Percentiles rank a stretch among this genome's conserved stretches.
These are phyloP conservation scores for Lantana camara DNA, from an alignment of 257 asterid genomes.

Conservation along the genomic window DNA sequence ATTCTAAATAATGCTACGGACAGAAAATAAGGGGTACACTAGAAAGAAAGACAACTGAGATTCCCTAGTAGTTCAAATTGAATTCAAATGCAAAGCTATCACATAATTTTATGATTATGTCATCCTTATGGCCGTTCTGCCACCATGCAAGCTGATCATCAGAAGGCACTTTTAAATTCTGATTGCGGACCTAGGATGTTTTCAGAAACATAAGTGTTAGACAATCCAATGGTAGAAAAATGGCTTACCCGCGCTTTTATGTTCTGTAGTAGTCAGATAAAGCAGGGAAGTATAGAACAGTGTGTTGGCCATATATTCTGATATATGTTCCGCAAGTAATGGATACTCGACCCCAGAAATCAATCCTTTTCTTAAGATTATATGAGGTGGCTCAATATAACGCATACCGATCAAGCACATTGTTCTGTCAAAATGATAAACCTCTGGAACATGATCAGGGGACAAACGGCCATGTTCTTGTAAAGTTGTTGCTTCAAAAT, in stretches of 20 bases:
- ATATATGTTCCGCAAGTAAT: conserved; percentile 76
- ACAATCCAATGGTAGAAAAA: conserved; percentile 17
- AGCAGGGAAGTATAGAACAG: conserved; percentile 89
- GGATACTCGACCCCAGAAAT: conserved; percentile 90
- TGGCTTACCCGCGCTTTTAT: conserved; percentile 76
- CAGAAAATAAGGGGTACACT: not conserved
- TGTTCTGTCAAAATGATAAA: conserved; percentile 82
- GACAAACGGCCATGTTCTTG: conserved; percentile 74
- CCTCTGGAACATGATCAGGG: conserved; percentile 88
- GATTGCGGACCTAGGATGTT: not conserved
- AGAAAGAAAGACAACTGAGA: not conserved
- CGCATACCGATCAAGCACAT: conserved; percentile 97
- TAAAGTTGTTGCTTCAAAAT: conserved; percentile 69
- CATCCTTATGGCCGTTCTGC: not conserved
- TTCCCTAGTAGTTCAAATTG: not conserved
- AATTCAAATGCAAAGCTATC: conserved; percentile 11
- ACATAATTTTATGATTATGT: not conserved
- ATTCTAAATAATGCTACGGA: not conserved
- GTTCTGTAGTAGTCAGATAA: conserved; percentile 79
- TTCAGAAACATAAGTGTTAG: not conserved
- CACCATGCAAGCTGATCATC: not conserved
- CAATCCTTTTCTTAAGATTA: conserved; percentile 84
- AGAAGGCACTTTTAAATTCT: not conserved
- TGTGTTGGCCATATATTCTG: conserved; percentile 86
- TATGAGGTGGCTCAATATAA: conserved; percentile 94